Evolutionary conservation across 164 flowering plant species (phyloP).

Genomic region (Cinnamomum chago): DNA sequence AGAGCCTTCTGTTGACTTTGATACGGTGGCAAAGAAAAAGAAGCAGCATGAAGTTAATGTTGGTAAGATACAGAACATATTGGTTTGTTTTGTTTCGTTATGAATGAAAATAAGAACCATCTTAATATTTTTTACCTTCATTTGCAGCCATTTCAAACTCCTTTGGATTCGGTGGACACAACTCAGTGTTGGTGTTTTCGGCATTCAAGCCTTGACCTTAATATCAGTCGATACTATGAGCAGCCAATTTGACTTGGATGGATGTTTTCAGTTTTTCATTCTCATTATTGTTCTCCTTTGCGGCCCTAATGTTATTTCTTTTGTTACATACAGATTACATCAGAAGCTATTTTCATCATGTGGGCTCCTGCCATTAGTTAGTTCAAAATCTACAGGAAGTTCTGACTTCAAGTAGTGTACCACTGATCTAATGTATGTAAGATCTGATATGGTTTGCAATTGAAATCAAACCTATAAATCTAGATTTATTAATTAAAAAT

Average conservation of each 20-base stretch:
- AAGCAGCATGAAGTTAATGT: conserved; percentile 92
- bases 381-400: too few species aligned
- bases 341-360: too few species aligned
- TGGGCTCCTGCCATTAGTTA: too few species aligned
- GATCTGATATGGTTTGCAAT: too few species aligned
- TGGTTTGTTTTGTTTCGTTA: not conserved
- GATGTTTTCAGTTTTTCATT: not conserved
- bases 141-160: conserved; percentile 84
- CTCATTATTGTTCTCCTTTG: not conserved
- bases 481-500: too few species aligned
- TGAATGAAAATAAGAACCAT: not conserved
- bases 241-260: not conserved
- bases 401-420: too few species aligned
- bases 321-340: too few species aligned
- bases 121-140: not conserved
- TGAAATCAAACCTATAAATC: too few species aligned
- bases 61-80: conserved; percentile 44
- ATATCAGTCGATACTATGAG: not conserved
- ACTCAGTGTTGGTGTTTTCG: conserved; percentile 83
- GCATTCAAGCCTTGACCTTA: conserved; percentile 60
- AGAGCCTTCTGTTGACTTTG: conserved; percentile 82
- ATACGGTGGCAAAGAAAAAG: conserved; percentile 74
- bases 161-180: conserved; percentile 92
- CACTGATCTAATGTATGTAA: too few species aligned
- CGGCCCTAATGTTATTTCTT: not conserved